phyloP scores from a whole-genome alignment of 78 protist species.

The Protostelium mycophagum region DNA sequence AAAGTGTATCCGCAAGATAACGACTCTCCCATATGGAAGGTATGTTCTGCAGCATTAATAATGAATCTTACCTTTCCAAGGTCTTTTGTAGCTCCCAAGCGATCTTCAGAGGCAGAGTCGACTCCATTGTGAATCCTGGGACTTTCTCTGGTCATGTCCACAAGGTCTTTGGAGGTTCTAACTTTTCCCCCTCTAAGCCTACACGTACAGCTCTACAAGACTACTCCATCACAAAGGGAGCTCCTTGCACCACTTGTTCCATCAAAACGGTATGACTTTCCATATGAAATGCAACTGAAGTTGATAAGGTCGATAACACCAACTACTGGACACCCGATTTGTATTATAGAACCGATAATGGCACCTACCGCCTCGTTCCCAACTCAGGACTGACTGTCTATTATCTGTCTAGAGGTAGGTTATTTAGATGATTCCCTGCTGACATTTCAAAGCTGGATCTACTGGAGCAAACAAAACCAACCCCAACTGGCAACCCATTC shows the following conservation, averaged over 20 bases:
- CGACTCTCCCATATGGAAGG: no score
- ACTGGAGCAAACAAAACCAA: background rate
- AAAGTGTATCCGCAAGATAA: no score
- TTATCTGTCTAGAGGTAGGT: background rate
- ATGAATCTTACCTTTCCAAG: background rate
- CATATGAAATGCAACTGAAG: background rate
- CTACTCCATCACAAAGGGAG: background rate
- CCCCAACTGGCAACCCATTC: slow-evolving; percentile 2
- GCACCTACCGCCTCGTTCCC: background rate
- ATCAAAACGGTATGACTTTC: background rate
- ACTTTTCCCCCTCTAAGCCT: background rate
- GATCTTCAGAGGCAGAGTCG: background rate
- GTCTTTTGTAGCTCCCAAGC: background rate
- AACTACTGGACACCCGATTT: background rate
- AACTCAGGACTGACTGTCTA: background rate
- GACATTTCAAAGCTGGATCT: background rate
- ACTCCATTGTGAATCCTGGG: background rate
- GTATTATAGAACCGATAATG: background rate
- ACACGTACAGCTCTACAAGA: background rate
- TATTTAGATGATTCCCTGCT: background rate
- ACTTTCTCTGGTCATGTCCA: background rate
- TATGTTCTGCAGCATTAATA: no score
- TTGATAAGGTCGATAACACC: background rate
- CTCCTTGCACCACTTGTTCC: background rate
- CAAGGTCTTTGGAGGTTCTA: background rate